phyloP scores from a whole-genome alignment of 768 basidiomycete genomes.

The Boletus subcaerulescens region DNA sequence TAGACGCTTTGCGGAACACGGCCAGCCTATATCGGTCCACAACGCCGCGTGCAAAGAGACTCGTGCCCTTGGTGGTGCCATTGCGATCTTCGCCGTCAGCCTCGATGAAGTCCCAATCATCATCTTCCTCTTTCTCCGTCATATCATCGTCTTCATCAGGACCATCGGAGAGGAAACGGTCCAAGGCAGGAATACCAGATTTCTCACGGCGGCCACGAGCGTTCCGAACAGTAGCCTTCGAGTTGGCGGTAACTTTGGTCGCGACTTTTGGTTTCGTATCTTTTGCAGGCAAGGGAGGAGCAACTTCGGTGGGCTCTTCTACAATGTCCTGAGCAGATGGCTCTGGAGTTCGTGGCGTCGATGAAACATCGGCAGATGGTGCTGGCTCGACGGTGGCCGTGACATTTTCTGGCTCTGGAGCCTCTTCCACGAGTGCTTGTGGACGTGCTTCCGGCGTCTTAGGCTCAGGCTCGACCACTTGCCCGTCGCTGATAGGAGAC shows the following conservation, averaged over 20 bases:
- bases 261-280: constrained; percentile 28
- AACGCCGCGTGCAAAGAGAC: constrained; percentile 87
- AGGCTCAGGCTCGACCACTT: constrained; percentile 53
- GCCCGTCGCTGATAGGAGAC: constrained; percentile 31
- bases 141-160: constrained; percentile 42
- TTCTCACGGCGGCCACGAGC: constrained; percentile 64
- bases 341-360: constrained; percentile 17
- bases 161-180: constrained; percentile 62
- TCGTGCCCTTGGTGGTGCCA: constrained; percentile 72
- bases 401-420: constrained; percentile 14
- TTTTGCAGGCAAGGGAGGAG: constrained; percentile 33
- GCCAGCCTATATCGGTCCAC: constrained; percentile 84
- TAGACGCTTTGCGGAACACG: constrained; percentile 82
- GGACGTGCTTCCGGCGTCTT: constrained; percentile 74
- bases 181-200: constrained; percentile 79
- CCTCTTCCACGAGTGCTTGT: constrained; percentile 32
- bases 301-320: constrained; percentile 16
- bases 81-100: constrained; percentile 82
- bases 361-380: constrained; percentile 10
- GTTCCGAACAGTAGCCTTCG: constrained; percentile 25
- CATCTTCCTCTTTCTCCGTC: constrained; percentile 56
- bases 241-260: constrained; percentile 10
- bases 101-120: constrained; percentile 92
- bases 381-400: constrained; percentile 13
- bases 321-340: constrained; percentile 1